phyloP scores from a whole-genome alignment of 1,139 yeast species.

The Zygosaccharomyces pseudobailii region DNA sequence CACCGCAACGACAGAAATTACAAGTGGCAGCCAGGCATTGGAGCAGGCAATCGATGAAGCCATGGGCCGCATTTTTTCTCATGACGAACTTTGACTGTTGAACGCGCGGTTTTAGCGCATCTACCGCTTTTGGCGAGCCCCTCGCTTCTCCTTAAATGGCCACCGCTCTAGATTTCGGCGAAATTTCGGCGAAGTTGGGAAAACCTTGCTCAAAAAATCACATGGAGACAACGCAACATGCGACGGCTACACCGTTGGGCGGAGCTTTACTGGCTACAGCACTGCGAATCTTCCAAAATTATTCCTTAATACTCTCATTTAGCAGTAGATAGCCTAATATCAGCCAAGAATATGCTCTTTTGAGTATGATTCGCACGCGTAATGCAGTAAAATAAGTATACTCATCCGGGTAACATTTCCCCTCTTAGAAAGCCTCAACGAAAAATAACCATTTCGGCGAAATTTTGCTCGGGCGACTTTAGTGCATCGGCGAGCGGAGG shows the following conservation, averaged over 20 bases:
- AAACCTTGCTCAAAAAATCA: neutral
- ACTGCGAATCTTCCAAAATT: neutral
- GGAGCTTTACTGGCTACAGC: neutral
- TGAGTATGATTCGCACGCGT: neutral
- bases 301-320: neutral
- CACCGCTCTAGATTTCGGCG: neutral
- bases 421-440: neutral
- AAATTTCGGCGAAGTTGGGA: constrained; percentile 1
- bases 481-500: neutral
- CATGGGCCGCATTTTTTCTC: constrained; percentile 22
- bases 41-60: constrained; percentile 26
- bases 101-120: neutral
- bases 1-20: neutral
- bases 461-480: neutral
- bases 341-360: neutral
- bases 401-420: neutral
- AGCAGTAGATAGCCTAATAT: neutral
- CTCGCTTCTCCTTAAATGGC: neutral
- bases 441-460: constrained; percentile 3
- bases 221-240: neutral
- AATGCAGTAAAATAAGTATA: neutral
- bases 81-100: constrained; percentile 21
- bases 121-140: neutral
- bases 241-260: neutral
- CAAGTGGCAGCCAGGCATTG: constrained; percentile 8